Base-by-base conservation (phyloP, 2,329 filamentous ascomycete genomes). In the Raffaelea albimanens region DNA sequence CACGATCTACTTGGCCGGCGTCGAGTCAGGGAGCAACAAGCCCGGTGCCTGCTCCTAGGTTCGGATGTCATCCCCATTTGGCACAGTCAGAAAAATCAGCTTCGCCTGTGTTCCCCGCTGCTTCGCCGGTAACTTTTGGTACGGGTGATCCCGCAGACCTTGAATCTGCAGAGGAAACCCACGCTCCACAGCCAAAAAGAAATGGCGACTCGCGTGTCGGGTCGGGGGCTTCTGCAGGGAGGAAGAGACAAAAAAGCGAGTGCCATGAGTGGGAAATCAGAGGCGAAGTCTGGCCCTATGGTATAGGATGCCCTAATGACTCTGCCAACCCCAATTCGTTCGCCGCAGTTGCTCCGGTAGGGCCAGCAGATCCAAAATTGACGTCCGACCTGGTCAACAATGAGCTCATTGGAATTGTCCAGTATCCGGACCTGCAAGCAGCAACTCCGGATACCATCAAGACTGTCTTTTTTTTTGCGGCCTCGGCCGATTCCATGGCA, bases 391-490 rank as follows among this genome's bases (percentile, higher is more conserved):
- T 60, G 7, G 50, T 52, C 23, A 66, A 63, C 53, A 62, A 55
- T 40, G 67, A 70, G 54, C 61, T 61, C 3, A 52, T 67, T 7
- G 66, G 63, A 1, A 57, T 64, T 14, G 63, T 61, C 40, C 52
- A 59, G 19, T 67, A 67, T 43, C 59, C 59, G 1, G 67, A 68
- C 48, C 57, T 61, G 10, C 55, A 59, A 48, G 63, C 62, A 0
- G 53, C 56, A 2, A 57, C 56, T 11, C 59, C 60, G 1, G 48
- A 55, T 3, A 61, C 64, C 7, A 57, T 62, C 45, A 70, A 70
- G 58, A 59, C 63, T 11, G 61, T 67, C 3, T 68, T 65, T 52
- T 70, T 62, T 57, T 70, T 60, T 46, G 64, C 63, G 2, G 67
- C 67, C 2, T 14, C 13, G 8, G 53, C 51, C 5, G 50, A 52